Evolutionary conservation across 306 rosid genomes (phyloP).

Genomic region (Argentina anserina): DNA sequence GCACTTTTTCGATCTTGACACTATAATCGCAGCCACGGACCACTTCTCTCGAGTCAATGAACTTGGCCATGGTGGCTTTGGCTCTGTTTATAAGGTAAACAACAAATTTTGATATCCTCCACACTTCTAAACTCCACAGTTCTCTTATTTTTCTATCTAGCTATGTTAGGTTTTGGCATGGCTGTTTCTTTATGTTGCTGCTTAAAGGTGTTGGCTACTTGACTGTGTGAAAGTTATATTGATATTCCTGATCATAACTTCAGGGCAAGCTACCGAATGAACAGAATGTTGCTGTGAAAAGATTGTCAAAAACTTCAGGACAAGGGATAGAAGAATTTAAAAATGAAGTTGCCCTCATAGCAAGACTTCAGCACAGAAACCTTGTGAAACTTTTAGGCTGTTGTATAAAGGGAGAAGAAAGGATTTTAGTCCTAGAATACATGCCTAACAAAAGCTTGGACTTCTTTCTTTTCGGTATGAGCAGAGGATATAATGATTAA

Average conservation of each 20-base stretch:
- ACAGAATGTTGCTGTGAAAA: slow-evolving; percentile 35
- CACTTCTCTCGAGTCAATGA: slow-evolving; percentile 10
- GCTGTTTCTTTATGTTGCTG: not conserved
- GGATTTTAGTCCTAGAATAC: slow-evolving; percentile 50
- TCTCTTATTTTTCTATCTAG: not conserved
- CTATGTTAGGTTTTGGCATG: not conserved
- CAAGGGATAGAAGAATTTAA: slow-evolving; percentile 59
- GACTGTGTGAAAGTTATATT: not conserved
- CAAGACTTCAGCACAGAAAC: slow-evolving; percentile 60
- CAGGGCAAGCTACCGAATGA: slow-evolving; percentile 16
- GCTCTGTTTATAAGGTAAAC: slow-evolving; percentile 14
- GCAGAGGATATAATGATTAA: not conserved
- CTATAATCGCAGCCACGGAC: slow-evolving; percentile 11
- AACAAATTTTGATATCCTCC: too few species aligned
- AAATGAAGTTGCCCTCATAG: slow-evolving; percentile 50
- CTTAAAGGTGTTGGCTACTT: not conserved
- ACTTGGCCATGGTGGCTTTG: slow-evolving; percentile 28
- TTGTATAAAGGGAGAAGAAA: slow-evolving; percentile 44
- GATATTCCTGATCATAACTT: not conserved
- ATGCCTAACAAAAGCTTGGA: slow-evolving; percentile 61
- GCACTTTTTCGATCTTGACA: slow-evolving; percentile 15
- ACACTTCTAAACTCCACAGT: not conserved
- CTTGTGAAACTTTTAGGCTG: slow-evolving; percentile 58
- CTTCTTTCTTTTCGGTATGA: slow-evolving; percentile 46
- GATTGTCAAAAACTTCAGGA: slow-evolving; percentile 44